phyloP scores from a whole-genome alignment of 2,329 filamentous ascomycete species.

The Penicillium occitanis region DNA sequence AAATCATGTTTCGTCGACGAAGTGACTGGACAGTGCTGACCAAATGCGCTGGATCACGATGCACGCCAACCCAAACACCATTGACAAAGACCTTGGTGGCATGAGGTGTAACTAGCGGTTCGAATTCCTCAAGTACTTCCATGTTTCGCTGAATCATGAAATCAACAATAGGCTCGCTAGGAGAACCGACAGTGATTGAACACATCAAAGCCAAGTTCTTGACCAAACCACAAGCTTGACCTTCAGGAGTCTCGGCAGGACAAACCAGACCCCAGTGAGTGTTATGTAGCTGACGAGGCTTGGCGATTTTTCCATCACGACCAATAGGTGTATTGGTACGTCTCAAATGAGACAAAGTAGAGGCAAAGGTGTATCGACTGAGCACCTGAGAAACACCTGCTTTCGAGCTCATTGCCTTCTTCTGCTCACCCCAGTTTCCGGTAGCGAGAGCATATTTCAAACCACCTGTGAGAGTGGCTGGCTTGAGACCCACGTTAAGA shows the following conservation, averaged over 20 bases:
- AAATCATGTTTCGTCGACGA: slow-evolving; percentile 77
- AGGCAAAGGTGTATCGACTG: slow-evolving; percentile 96
- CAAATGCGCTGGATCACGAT: slow-evolving; percentile 82
- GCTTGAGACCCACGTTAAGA: slow-evolving; percentile 85
- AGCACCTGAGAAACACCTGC: slow-evolving; percentile 97
- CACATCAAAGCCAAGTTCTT: slow-evolving; percentile 99
- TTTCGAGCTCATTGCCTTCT: slow-evolving; percentile 92
- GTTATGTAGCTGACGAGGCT: slow-evolving; percentile 96
- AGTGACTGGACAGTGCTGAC: slow-evolving; percentile 76
- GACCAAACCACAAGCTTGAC: slow-evolving; percentile 95
- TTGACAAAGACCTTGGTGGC: slow-evolving; percentile 98
- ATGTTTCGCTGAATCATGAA: slow-evolving; percentile 96
- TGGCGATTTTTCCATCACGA: slow-evolving; percentile 95
- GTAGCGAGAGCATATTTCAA: slow-evolving; percentile 96
- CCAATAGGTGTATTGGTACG: slow-evolving; percentile 97
- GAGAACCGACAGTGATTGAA: slow-evolving; percentile 93
- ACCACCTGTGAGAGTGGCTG: slow-evolving; percentile 85
- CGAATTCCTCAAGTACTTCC: slow-evolving; percentile 95
- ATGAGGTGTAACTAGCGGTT: slow-evolving; percentile 78
- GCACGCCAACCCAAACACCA: slow-evolving; percentile 95
- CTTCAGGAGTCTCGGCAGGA: slow-evolving; percentile 95
- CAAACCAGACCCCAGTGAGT: slow-evolving; percentile 98
- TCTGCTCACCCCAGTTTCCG: slow-evolving; percentile 99
- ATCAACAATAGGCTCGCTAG: slow-evolving; percentile 83
- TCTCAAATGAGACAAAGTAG: slow-evolving; percentile 92